Conservation (phyloP, 768 basidiomycete species). For the Serendipita sp. region DNA sequence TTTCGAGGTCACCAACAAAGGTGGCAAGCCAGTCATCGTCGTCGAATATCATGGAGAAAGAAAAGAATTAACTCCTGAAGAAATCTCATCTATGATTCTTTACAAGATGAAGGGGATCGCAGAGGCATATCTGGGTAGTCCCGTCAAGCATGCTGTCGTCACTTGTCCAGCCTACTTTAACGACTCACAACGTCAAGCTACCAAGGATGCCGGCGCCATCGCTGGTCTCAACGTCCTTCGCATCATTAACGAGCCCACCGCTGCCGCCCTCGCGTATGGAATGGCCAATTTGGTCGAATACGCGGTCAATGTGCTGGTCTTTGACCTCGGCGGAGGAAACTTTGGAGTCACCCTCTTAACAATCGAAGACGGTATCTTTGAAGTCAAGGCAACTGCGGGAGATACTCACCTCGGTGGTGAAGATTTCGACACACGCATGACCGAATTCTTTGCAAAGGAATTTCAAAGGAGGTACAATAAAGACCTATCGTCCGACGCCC, state of each 20-base stretch:
- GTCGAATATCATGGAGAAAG: constrained; percentile 32
- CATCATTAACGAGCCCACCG: constrained; percentile 36
- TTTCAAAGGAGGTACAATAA: no score
- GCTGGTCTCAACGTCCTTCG: constrained; percentile 32
- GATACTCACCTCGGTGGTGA: constrained; percentile 31
- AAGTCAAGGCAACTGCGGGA: constrained; percentile 26
- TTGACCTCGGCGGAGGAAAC: constrained; percentile 28
- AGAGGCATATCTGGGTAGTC: constrained; percentile 31
- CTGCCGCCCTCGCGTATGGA: constrained; percentile 34
- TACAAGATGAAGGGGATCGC: constrained; percentile 35
- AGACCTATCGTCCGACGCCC: no score
- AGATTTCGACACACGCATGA: constrained; percentile 30
- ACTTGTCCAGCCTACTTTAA: constrained; percentile 26
- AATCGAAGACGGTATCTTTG: constrained; percentile 27
- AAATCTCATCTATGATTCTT: constrained; percentile 30
- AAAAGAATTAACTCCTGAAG: constrained; percentile 33
- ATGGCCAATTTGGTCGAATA: constrained; percentile 27
- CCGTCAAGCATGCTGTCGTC: constrained; percentile 32
- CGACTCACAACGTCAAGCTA: constrained; percentile 32
- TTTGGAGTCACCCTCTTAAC: constrained; percentile 28
- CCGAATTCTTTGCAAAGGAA: constrained; percentile 33
- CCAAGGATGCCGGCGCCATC: constrained; percentile 32
- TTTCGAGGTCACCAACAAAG: constrained; percentile 21
- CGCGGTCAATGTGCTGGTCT: constrained; percentile 28
- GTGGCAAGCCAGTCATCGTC: constrained; percentile 34